These are phyloP conservation scores for Melanomma pulvis-pyrius DNA, from an alignment of 495 filamentous ascomycete species.

Conservation along the genomic window DNA sequence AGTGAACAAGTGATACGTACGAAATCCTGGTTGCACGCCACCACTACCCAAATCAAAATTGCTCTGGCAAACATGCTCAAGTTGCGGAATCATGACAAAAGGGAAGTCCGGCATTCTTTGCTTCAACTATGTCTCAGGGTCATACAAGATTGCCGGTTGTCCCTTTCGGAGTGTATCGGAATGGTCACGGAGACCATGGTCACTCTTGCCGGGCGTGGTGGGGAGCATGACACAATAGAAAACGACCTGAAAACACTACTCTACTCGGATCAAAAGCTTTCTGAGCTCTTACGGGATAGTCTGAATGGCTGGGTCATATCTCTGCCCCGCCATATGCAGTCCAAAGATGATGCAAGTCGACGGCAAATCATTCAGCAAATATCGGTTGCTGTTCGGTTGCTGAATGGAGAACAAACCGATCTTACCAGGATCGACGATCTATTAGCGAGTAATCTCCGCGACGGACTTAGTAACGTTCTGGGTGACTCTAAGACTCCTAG, in stretches of 20 bases:
- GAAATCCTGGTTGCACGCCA: conserved; percentile 79
- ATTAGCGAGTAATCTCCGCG: conserved; percentile 64
- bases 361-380: conserved; percentile 72
- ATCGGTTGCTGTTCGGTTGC: conserved; percentile 68
- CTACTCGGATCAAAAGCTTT: conserved; percentile 63
- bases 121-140: conserved; percentile 70
- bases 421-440: conserved; percentile 70
- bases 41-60: conserved; percentile 78
- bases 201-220: conserved; percentile 58
- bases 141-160: conserved; percentile 75
- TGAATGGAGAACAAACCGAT: conserved; percentile 66
- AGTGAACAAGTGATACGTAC: conserved; percentile 45
- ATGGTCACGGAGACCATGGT: conserved; percentile 83
- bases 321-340: conserved; percentile 81
- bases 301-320: conserved; percentile 80
- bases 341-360: conserved; percentile 77
- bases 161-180: conserved; percentile 66
- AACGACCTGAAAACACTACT: conserved; percentile 61
- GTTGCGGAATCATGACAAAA: conserved; percentile 71
- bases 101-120: conserved; percentile 70
- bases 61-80: conserved; percentile 79
- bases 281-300: conserved; percentile 69
- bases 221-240: conserved; percentile 47
- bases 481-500: conserved; percentile 29
- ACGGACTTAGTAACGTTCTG: conserved; percentile 54